Conservation (phyloP, 768 basidiomycete species). For the Kwoniella heveanensis region DNA sequence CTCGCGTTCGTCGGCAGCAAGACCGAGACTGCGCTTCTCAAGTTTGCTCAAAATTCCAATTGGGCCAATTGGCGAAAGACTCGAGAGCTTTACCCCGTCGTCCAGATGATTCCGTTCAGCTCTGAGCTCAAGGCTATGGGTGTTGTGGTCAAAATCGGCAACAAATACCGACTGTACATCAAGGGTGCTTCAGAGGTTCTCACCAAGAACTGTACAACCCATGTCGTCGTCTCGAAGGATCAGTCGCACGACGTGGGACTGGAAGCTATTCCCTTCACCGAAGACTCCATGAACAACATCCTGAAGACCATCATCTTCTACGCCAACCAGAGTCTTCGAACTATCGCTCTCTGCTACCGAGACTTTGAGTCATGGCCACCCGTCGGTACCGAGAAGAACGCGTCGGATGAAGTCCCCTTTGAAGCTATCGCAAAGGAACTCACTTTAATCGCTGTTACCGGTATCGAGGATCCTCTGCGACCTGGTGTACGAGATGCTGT, state of each 20-base stretch:
- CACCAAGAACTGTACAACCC: conserved; percentile 69
- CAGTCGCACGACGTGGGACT: conserved; percentile 56
- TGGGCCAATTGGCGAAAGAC: conserved; percentile 74
- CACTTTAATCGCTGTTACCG: conserved; percentile 84
- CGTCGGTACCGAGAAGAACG: conserved; percentile 19
- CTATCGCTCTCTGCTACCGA: conserved; percentile 89
- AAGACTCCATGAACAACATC: conserved; percentile 76
- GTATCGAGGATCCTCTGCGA: conserved; percentile 95
- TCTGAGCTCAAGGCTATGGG: conserved; percentile 95
- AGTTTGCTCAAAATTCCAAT: conserved; percentile 75
- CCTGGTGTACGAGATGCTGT: conserved; percentile 88
- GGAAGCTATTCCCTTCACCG: conserved; percentile 66
- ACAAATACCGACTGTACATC: conserved; percentile 69
- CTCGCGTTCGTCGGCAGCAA: conserved; percentile 80
- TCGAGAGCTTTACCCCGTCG: conserved; percentile 65
- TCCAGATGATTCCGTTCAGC: conserved; percentile 92
- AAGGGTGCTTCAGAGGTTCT: conserved; percentile 96
- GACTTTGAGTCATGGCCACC: conserved; percentile 90
- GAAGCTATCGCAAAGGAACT: conserved; percentile 70
- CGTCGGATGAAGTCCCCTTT: conserved; percentile 58
- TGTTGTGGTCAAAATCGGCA: conserved; percentile 69
- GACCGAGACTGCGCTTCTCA: conserved; percentile 88
- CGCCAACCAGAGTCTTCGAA: conserved; percentile 91
- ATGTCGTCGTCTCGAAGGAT: conserved; percentile 66
- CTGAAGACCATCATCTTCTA: conserved; percentile 92